phyloP scores from a whole-genome alignment of 208 protist species.

The Leishmania tarentolae region DNA sequence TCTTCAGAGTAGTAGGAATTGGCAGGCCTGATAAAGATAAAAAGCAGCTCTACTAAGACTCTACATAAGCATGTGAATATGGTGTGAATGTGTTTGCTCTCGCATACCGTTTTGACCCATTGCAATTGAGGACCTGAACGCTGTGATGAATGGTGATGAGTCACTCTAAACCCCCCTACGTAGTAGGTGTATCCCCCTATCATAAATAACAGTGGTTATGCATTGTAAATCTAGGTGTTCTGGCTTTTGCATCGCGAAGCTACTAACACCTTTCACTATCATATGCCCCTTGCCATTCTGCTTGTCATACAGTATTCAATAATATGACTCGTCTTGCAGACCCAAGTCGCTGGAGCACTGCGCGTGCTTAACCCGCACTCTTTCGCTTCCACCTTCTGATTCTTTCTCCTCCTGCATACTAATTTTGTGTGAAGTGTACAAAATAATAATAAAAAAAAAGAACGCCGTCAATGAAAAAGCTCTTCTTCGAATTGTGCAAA shows the following conservation, averaged over 20 bases:
- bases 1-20: neutral
- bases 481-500: neutral
- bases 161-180: neutral
- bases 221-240: too few relatives aligned
- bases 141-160: neutral
- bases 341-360: neutral
- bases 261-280: too few relatives aligned
- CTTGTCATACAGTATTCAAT: neutral
- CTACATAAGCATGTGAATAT: neutral
- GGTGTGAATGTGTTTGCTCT: neutral
- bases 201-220: neutral
- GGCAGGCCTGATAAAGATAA: neutral
- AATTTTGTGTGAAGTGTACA: neutral
- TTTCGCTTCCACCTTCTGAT: neutral
- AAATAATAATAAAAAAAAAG: neutral
- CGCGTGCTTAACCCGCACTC: slow-evolving; percentile 8
- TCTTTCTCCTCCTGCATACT: neutral
- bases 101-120: neutral
- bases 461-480: neutral
- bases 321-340: neutral
- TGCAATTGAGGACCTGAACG: neutral
- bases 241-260: neutral
- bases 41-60: neutral
- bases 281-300: too few relatives aligned
- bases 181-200: neutral